Base-by-base conservation (phyloP, 306 rosid species). In the Ormosia semicastrata region DNA sequence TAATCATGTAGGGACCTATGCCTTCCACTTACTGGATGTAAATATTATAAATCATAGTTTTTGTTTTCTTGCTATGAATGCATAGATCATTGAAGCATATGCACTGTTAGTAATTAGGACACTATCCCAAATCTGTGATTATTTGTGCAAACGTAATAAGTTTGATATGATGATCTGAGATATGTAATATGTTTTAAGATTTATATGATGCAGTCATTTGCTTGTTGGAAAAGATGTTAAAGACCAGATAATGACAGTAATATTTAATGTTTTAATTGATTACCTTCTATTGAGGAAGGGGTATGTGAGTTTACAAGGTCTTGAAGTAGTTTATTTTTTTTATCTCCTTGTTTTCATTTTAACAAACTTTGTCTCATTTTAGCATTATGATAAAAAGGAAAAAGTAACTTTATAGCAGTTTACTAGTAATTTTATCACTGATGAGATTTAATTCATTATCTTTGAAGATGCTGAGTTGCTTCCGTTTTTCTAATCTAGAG, bases 401-500 rank as follows among this genome's bases (percentile, higher is more conserved):
- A 68, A 54, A 49, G 6, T 52, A 64, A 65, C 37, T 70, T 75
- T 52, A 34, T 7, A 71, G 14, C 17, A 34, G 72, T 63, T 85
- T 50, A 76, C 73, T 71, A 9, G 40, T 60, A 71, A 73, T 41
- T 63, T 57, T 33, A 49, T 70, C 43, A 72, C 69, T 30, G 76
- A 75, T 75, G 13, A 67, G 73, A 79, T 84, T 78, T 81, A 50
- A 60, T 74, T 54, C 75, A 32, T 85, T 69, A 59, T 81, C 76
- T 79, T 63, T 83, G 68, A 81, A 84, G 78, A 75, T 73, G 65
- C 70, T 81, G 85, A 86, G 76, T 81, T 70, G 80, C 77, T 82
- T 78, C 71, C 47, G n/a, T 87, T 73, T 88, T 88, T 82, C 81
- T 76, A 81, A 40, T 86, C 72, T 81, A 96, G 99, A 96, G 82